A percentile compares a stretch with the other conserved stretches of the same genome.
Evolutionary conservation across 495 filamentous ascomycete species (phyloP).

Genomic region (Chaetomium cochliodes): DNA sequence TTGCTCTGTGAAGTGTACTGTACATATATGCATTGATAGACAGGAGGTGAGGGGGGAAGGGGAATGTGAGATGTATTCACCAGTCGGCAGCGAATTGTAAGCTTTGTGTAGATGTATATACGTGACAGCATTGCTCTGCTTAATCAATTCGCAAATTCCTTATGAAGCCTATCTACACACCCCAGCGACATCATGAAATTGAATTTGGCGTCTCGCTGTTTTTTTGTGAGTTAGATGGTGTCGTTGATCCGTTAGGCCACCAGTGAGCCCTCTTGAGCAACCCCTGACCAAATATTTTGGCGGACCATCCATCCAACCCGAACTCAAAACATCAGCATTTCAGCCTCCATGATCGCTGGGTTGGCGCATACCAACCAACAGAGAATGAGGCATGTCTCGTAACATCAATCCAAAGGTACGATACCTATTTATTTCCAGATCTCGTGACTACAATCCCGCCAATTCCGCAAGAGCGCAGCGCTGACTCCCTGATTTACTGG

Average conservation of each 20-base stretch:
- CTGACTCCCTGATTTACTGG: neutral
- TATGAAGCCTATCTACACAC: too few relatives aligned
- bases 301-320: neutral
- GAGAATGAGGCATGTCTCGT: constrained; percentile 2
- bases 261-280: neutral
- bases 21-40: neutral
- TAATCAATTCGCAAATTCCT: too few relatives aligned
- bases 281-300: neutral
- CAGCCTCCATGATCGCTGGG: neutral
- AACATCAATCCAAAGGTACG: constrained; percentile 23
- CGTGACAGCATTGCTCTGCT: too few relatives aligned
- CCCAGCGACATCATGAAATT: neutral
- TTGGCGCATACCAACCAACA: neutral
- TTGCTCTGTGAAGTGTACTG: neutral
- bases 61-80: too few relatives aligned
- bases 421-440: too few relatives aligned
- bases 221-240: neutral
- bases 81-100: too few relatives aligned
- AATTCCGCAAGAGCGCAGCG: too few relatives aligned
- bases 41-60: too few relatives aligned
- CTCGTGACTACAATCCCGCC: neutral
- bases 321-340: neutral
- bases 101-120: too few relatives aligned
- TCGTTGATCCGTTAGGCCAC: too few relatives aligned
- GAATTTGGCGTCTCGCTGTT: neutral